A percentile compares a stretch with the other conserved stretches of the same genome.
phyloP scores from a whole-genome alignment of 1,139 yeast species.

The Meyerozyma guilliermondii region DNA sequence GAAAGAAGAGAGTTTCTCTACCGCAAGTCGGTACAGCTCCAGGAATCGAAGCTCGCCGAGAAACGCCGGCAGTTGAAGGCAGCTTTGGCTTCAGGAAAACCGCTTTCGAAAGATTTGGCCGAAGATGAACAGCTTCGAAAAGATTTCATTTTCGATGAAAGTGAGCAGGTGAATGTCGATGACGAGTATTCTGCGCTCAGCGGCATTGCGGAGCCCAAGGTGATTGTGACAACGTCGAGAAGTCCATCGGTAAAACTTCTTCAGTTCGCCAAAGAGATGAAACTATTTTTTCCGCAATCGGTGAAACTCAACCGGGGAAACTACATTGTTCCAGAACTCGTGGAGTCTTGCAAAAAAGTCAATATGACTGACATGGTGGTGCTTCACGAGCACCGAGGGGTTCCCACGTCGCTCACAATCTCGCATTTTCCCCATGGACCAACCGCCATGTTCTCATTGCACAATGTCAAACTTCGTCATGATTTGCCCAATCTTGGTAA shows the following conservation, averaged over 20 bases:
- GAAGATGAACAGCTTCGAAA: conserved; percentile 79
- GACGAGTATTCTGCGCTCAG: conserved; percentile 88
- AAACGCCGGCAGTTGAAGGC: conserved; percentile 83
- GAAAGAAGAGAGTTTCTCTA: conserved; percentile 91
- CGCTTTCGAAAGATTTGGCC: conserved; percentile 82
- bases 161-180: conserved; percentile 61
- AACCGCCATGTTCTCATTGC: conserved; percentile 88
- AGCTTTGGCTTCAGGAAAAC: conserved; percentile 88
- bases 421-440: conserved; percentile 99
- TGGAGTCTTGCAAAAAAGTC: conserved; percentile 67
- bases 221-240: conserved; percentile 89
- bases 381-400: conserved; percentile 96
- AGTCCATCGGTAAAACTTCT: conserved; percentile 80
- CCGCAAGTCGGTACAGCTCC: conserved; percentile 82
- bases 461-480: conserved; percentile 90
- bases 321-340: conserved; percentile 79
- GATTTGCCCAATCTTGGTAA: conserved; percentile 85
- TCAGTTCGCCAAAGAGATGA: conserved; percentile 91
- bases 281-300: conserved; percentile 83
- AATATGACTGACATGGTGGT: conserved; percentile 79
- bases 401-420: conserved; percentile 87
- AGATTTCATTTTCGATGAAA: conserved; percentile 81
- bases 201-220: conserved; percentile 88
- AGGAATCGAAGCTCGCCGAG: conserved; percentile 80
- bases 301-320: conserved; percentile 91